Base-by-base conservation (phyloP, 164 flowering plant genomes). In the Taxillus chinensis region DNA sequence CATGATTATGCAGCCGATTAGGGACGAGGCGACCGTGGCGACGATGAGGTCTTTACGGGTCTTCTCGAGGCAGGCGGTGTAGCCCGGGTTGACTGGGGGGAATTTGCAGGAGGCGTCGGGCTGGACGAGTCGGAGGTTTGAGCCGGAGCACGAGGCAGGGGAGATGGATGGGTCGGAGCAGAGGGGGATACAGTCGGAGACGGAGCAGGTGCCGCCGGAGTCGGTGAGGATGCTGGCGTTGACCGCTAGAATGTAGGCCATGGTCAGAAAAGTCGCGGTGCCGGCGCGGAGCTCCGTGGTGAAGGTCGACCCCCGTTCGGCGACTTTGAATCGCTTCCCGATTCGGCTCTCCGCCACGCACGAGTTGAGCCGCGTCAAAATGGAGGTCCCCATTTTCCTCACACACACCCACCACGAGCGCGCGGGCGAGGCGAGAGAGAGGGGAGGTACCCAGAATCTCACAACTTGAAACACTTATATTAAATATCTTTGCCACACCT, bases 241-340 rank as follows among this genome's bases (percentile, higher is more conserved):
- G 64, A 89, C 98, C 60, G 96, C 96, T 6, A 91, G 72, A 78
- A 91, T 89, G 83, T 91, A 91, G 7, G 96, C 98, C 98, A 89
- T 85, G 71, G 98, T 89, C 7, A 91, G 83, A 70, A 91, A 91
- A 2, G 98, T 89, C 55, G 96, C 85, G 41, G 98, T 91, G 50
- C 96, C 98, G 62, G 98, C 98, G 0, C 95, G 81, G 67, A 91
- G 74, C 80, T 91, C 98, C 45, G 96, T 91, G 8, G 98, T 91
- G 92, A 89, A 86, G 54, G 75, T 81, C 16, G 86, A 64, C 56
- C 74, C 72, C 0, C 98, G 77, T 37, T 86, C 83, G 14, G 67
- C 13, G 55, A 91, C 75, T 63, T 89, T 91, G 83, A 90, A 90
- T 16, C 70, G 70, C 55, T 77, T 80, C 0, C 98, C 96, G 45